These are phyloP conservation scores for Drechslera avenae DNA, from an alignment of 2,329 filamentous ascomycete species.

Conservation along the genomic window DNA sequence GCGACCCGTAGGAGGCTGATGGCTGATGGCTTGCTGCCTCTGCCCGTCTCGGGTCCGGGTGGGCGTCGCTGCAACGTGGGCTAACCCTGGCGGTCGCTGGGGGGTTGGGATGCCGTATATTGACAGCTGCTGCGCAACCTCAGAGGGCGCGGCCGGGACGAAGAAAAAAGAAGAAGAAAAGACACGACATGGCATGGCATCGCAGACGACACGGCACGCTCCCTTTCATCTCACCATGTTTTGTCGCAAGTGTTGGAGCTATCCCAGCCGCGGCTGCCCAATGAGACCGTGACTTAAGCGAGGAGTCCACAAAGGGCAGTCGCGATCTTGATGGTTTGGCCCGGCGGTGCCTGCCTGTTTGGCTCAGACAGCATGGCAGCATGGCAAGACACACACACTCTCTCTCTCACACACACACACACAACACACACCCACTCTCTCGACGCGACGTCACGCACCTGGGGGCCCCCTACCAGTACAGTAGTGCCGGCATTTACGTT, in stretches of 20 bases:
- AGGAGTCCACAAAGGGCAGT: conserved; percentile 20
- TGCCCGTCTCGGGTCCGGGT: conserved; percentile 26
- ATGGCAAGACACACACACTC: conserved; percentile 1
- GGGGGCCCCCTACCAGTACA: no score
- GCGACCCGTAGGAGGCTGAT: conserved; percentile 19
- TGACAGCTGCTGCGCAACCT: conserved; percentile 16
- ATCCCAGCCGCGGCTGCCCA: conserved; percentile 28
- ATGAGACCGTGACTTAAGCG: conserved; percentile 30
- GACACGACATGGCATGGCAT: conserved; percentile 8
- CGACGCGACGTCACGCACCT: no score
- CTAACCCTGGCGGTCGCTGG: conserved; percentile 10
- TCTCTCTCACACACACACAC: no score
- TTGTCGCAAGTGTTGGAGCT: conserved; percentile 18
- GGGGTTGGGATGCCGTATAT: conserved; percentile 3
- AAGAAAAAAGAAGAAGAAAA: conserved; percentile 7
- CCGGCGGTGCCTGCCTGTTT: conserved; percentile 16
- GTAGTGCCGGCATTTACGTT: background rate
- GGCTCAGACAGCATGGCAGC: conserved; percentile 5
- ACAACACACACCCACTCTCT: no score
- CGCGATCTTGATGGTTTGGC: conserved; percentile 10
- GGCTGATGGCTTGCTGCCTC: conserved; percentile 24
- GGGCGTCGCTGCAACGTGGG: conserved; percentile 35
- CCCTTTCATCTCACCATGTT: conserved; percentile 28
- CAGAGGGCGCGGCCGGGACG: background rate
- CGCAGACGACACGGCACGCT: conserved; percentile 17